Evolutionary conservation across 176 grass and related monocot genomes (phyloP).

Genomic region (Oryza punctata): DNA sequence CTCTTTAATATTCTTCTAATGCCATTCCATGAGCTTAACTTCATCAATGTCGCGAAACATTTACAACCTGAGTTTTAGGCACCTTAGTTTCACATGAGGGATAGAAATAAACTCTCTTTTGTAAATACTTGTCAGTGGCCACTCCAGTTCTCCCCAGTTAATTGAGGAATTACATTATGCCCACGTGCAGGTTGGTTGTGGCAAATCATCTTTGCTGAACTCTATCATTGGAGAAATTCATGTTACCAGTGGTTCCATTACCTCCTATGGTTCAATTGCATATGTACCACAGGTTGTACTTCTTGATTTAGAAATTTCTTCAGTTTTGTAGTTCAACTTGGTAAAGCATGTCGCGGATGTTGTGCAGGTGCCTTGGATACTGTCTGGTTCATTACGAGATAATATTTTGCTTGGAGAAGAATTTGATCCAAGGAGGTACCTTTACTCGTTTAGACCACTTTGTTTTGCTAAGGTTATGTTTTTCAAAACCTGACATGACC

Average conservation of each 20-base stretch:
- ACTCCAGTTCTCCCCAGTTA: constrained; percentile 13
- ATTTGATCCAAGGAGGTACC: constrained; percentile 68
- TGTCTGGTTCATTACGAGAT: constrained; percentile 76
- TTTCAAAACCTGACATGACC: constrained; percentile 7
- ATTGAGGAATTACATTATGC: constrained; percentile 15
- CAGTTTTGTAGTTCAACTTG: constrained; percentile 14
- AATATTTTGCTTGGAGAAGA: constrained; percentile 93
- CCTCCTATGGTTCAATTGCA: constrained; percentile 56
- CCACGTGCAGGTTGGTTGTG: constrained; percentile 82
- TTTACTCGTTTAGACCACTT: constrained; percentile 24
- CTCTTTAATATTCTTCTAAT: background rate
- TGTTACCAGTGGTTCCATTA: constrained; percentile 61
- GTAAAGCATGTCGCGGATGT: constrained; percentile 15
- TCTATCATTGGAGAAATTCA: constrained; percentile 80
- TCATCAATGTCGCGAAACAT: background rate
- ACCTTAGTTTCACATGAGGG: background rate
- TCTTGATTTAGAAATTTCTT: constrained; percentile 35
- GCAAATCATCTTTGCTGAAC: constrained; percentile 92
- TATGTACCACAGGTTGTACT: constrained; percentile 85
- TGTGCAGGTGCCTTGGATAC: constrained; percentile 89
- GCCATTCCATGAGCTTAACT: background rate
- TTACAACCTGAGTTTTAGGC: background rate
- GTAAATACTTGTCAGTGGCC: background rate
- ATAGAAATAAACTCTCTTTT: background rate
- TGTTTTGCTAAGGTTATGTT: background rate